Percentiles rank a stretch among this genome's conserved stretches.
Evolutionary conservation across 805 yeast species (phyloP).

Genomic region (Komagataella mondaviorum): DNA sequence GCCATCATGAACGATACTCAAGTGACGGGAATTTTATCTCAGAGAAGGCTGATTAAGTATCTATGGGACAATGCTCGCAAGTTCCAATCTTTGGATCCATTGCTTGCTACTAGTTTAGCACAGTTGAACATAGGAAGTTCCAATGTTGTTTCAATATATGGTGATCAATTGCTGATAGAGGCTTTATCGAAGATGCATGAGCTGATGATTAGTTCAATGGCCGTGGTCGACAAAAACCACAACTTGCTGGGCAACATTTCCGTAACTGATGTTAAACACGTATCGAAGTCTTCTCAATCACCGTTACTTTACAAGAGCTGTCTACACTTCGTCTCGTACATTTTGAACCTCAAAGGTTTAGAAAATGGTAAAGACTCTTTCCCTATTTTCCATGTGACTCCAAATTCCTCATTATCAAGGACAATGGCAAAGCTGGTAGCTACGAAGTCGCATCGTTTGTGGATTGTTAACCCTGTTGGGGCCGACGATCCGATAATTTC

Average conservation of each 20-base stretch:
- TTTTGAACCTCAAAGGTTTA: constrained; percentile 76
- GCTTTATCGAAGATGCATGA: constrained; percentile 79
- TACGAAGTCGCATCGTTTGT: constrained; percentile 80
- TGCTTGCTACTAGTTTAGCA: constrained; percentile 53
- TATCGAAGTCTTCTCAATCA: constrained; percentile 78
- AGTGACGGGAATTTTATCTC: constrained; percentile 79
- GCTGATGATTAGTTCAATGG: constrained; percentile 77
- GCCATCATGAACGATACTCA: constrained; percentile 49
- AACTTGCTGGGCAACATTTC: constrained; percentile 84
- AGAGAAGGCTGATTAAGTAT: constrained; percentile 72
- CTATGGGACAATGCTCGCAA: constrained; percentile 89
- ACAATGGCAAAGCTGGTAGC: constrained; percentile 93
- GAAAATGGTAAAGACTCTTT: constrained; percentile 93
- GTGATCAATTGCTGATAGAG: constrained; percentile 78
- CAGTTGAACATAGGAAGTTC: constrained; percentile 64
- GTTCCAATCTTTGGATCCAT: constrained; percentile 68
- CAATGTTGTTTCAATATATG: constrained; percentile 68
- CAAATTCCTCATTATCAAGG: constrained; percentile 67
- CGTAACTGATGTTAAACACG: constrained; percentile 84
- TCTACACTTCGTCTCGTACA: constrained; percentile 76
- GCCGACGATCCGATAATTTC: neutral
- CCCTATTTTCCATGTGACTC: constrained; percentile 90
- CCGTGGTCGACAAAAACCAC: constrained; percentile 73
- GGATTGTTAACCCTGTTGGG: constrained; percentile 57
- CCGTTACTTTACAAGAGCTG: constrained; percentile 73